A percentile compares a stretch with the other conserved stretches of the same genome.
These are phyloP conservation scores for Rhizoctonia solani DNA, from an alignment of 1,284 basidiomycete species.

Conservation along the genomic window DNA sequence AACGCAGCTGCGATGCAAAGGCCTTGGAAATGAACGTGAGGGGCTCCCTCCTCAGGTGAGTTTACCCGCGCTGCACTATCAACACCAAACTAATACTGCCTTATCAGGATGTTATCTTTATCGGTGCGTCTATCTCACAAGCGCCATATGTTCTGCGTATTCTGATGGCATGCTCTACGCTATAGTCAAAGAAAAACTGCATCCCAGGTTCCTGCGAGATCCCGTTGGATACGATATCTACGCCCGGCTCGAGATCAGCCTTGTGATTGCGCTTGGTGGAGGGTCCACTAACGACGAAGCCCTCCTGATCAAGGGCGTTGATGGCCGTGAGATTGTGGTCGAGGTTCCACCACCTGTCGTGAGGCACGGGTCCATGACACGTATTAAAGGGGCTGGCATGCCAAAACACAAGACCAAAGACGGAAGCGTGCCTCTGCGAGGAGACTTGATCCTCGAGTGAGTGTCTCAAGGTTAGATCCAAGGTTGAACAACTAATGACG, in stretches of 20 bases:
- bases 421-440: conserved; percentile 34
- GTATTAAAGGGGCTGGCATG: conserved; percentile 38
- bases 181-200: conserved; percentile 35
- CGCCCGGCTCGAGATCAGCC: conserved; percentile 28
- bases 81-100: conserved; percentile 15
- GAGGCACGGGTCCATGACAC: conserved; percentile 34
- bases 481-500: background rate
- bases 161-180: background rate
- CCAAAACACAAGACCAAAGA: conserved; percentile 32
- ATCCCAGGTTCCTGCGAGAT: conserved; percentile 37
- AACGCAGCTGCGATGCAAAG: conserved; percentile 36
- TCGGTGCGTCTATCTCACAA: conserved; percentile 8
- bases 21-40: conserved; percentile 37
- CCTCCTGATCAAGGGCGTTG: conserved; percentile 35
- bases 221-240: conserved; percentile 33
- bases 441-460: conserved; percentile 38
- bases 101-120: conserved; percentile 35
- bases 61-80: background rate
- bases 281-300: conserved; percentile 6
- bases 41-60: conserved; percentile 32
- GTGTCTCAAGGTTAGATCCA: background rate
- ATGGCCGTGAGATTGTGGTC: conserved; percentile 35
- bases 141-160: background rate
- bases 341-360: conserved; percentile 34
- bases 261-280: conserved; percentile 29